Evolutionary conservation across 306 rosid species (phyloP).

Genomic region (Gleditsia sinensis): DNA sequence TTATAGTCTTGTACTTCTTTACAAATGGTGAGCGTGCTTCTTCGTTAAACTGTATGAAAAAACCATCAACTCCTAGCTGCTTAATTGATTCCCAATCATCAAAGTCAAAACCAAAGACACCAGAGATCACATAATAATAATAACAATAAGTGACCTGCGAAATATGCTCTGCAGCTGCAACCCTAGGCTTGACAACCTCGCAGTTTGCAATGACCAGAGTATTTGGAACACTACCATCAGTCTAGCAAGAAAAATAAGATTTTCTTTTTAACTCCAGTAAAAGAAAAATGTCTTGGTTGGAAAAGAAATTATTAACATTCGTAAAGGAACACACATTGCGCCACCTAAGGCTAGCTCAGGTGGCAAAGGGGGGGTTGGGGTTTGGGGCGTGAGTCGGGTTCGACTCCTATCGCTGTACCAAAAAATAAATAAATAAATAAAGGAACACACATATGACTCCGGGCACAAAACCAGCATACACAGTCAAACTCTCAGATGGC

Average conservation of each 20-base stretch:
- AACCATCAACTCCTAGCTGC: conserved; percentile 13
- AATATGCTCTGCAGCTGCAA: conserved; percentile 99
- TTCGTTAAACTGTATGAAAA: conserved; percentile 79
- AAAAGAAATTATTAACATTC: neutral
- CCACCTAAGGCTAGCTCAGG: no score
- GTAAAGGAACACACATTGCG: no score
- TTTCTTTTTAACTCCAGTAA: no score
- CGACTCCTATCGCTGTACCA: no score
- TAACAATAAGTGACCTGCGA: conserved; percentile 76
- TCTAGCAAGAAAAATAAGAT: no score
- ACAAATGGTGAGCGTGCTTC: conserved; percentile 99
- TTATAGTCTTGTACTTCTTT: conserved; percentile 97
- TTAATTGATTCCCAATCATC: conserved; percentile 9
- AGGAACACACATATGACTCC: no score
- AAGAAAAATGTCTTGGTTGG: no score
- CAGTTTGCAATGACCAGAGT: conserved; percentile 97
- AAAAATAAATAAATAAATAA: no score
- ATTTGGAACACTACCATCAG: conserved; percentile 98
- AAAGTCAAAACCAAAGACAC: conserved; percentile 6
- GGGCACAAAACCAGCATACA: neutral
- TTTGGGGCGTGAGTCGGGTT: no score
- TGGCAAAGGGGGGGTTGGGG: no score
- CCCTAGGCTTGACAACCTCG: conserved; percentile 97
- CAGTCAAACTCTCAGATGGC: neutral
- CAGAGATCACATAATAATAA: neutral